Evolutionary conservation across 768 basidiomycete species (phyloP).

Genomic region (Phlebiopsis flavidoalba): DNA sequence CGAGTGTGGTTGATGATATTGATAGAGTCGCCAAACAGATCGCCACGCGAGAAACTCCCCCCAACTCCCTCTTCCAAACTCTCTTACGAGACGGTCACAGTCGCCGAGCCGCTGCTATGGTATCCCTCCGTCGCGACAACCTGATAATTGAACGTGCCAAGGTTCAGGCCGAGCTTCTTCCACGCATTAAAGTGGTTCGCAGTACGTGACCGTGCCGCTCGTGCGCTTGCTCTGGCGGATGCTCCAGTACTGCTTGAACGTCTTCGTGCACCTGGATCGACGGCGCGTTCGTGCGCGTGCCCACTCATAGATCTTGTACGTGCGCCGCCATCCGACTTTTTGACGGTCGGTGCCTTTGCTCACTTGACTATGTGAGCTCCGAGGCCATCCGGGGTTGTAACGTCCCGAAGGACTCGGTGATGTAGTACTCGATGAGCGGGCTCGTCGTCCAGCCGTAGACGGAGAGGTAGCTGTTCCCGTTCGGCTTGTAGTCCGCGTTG

Average conservation of each 20-base stretch:
- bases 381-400: constrained; percentile 36
- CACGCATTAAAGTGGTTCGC: constrained; percentile 42
- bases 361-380: constrained; percentile 24
- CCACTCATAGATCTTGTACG: constrained; percentile 39
- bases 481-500: constrained; percentile 31
- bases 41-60: no score
- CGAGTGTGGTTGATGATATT: no score
- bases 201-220: constrained; percentile 20
- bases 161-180: constrained; percentile 31
- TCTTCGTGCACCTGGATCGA: constrained; percentile 39
- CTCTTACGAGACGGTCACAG: not conserved
- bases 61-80: no score
- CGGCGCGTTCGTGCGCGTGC: constrained; percentile 33
- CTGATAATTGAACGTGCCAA: constrained; percentile 40
- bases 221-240: constrained; percentile 33
- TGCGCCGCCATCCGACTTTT: constrained; percentile 37
- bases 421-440: constrained; percentile 45
- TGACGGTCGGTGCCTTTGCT: constrained; percentile 34
- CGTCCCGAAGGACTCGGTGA: constrained; percentile 36
- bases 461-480: constrained; percentile 39
- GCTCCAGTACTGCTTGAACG: constrained; percentile 45
- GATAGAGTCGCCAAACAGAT: no score
- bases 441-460: constrained; percentile 42
- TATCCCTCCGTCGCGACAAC: constrained; percentile 44
- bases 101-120: constrained; percentile 30